Percentiles rank a stretch among this genome's conserved stretches.
Conservation (phyloP, 345 rosid species). For the Eutrema japonicum region DNA sequence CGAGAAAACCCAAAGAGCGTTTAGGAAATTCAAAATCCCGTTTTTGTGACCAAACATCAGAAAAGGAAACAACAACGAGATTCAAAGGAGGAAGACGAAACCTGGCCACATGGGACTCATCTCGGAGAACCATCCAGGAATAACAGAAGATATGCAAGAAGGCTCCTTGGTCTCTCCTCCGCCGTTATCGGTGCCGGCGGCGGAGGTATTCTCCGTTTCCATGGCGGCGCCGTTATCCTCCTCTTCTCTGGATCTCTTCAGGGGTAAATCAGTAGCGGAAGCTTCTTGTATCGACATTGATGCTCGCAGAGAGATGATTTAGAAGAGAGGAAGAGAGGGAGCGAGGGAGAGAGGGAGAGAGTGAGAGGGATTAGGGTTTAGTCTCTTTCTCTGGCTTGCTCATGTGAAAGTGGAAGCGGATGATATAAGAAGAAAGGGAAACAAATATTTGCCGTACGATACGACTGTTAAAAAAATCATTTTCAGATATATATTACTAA, state of each 20-base stretch:
- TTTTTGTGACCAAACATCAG: not conserved
- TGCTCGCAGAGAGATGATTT: constrained; percentile 10
- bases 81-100: constrained; percentile 17
- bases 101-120: constrained; percentile 94
- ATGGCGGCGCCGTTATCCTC: constrained; percentile 47
- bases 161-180: constrained; percentile 32
- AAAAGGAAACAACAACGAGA: not conserved
- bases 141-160: constrained; percentile 58
- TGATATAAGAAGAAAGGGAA: not conserved
- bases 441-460: constrained; percentile 34
- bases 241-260: constrained; percentile 63
- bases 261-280: constrained; percentile 47
- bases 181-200: constrained; percentile 21
- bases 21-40: no score
- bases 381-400: constrained; percentile 4
- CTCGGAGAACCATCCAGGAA: constrained; percentile 90
- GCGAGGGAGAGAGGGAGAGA: not conserved
- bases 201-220: constrained; percentile 51
- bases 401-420: constrained; percentile 7
- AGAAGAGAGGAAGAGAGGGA: not conserved
- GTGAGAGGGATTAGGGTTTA: constrained; percentile 27
- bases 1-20: no score
- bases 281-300: constrained; percentile 35
- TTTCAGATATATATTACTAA: not conserved
- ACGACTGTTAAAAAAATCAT: constrained; percentile 15